phyloP scores from a whole-genome alignment of 768 basidiomycete genomes.

The Mycena amicta region DNA sequence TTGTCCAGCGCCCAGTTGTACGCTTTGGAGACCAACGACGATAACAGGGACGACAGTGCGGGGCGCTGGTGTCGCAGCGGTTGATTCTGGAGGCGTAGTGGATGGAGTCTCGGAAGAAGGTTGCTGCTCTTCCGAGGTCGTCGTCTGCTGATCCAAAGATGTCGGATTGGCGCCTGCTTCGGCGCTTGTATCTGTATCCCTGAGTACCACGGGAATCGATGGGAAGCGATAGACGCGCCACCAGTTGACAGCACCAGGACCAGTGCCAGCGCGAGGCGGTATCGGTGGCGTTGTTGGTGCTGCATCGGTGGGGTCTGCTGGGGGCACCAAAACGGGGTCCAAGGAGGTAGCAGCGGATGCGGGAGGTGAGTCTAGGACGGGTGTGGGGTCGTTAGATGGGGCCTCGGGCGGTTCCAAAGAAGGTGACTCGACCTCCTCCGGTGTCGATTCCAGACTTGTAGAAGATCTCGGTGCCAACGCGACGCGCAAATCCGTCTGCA shows the following conservation, averaged over 20 bases:
- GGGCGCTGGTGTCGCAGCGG: neutral
- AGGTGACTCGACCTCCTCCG: neutral
- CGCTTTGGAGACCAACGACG: slow-evolving; percentile 80
- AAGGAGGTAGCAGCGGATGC: neutral
- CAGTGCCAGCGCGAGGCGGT: slow-evolving; percentile 18
- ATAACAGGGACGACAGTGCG: slow-evolving; percentile 78
- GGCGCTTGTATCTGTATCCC: slow-evolving; percentile 9
- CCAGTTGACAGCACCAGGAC: slow-evolving; percentile 64
- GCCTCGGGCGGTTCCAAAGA: neutral
- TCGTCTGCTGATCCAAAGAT: neutral
- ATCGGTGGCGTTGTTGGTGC: neutral
- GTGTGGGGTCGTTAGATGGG: neutral
- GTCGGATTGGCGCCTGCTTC: neutral
- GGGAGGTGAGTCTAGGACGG: neutral
- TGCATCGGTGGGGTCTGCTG: neutral
- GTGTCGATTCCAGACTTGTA: too few relatives aligned
- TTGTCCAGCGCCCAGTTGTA: slow-evolving; percentile 26
- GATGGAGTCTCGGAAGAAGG: slow-evolving; percentile 4
- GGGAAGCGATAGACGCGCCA: slow-evolving; percentile 87
- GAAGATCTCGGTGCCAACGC: slow-evolving; percentile 52
- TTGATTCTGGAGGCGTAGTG: slow-evolving; percentile 16
- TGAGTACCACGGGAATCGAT: slow-evolving; percentile 47
- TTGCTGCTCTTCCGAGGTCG: neutral
- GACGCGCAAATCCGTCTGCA: slow-evolving; percentile 71
- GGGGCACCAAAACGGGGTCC: neutral